Evolutionary conservation across 331 rosid genomes (phyloP).

Genomic region (Prunus yedoensis): DNA sequence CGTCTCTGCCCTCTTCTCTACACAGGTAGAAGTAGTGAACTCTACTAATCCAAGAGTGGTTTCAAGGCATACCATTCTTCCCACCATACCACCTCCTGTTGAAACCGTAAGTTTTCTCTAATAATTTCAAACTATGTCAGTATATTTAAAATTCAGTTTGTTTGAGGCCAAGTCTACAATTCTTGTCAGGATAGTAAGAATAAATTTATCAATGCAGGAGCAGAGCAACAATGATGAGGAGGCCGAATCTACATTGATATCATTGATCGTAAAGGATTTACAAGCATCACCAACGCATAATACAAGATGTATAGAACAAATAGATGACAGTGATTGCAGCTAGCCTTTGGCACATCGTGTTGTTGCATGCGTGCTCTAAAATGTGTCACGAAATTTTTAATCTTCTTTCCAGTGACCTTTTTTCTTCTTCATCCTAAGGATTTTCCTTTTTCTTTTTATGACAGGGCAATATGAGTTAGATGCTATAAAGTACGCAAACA

Average conservation of each 20-base stretch:
- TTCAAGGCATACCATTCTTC: constrained; percentile 33
- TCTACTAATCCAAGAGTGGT: constrained; percentile 43
- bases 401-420: background rate
- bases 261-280: constrained; percentile 35
- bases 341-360: constrained; percentile 6
- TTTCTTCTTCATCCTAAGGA: background rate
- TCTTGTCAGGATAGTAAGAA: background rate
- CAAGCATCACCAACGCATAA: constrained; percentile 28
- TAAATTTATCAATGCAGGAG: constrained; percentile 43
- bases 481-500: constrained; percentile 7
- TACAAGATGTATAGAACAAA: constrained; percentile 10
- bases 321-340: constrained; percentile 22
- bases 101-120: constrained; percentile 45
- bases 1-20: constrained; percentile 81
- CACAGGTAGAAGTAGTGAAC: constrained; percentile 56
- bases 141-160: background rate
- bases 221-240: constrained; percentile 24
- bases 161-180: background rate
- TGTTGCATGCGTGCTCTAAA: constrained; percentile 9
- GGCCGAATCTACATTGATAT: constrained; percentile 34
- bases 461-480: background rate
- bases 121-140: background rate
- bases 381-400: background rate
- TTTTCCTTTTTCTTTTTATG: background rate
- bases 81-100: constrained; percentile 34